phyloP scores from a whole-genome alignment of 495 filamentous ascomycete species.

The Hypoxylon lenormandii region DNA sequence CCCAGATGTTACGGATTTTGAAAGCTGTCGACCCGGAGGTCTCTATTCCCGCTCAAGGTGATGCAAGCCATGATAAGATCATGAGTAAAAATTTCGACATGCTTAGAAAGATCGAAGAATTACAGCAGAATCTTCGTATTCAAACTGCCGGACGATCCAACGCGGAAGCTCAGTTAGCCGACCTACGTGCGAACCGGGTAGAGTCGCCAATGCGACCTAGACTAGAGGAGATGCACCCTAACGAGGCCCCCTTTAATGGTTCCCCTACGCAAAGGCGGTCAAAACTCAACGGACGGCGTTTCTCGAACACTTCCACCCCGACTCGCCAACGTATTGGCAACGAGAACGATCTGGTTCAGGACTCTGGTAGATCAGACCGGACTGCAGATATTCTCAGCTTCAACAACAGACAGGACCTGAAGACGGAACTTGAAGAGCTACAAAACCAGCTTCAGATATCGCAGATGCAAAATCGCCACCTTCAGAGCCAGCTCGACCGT shows the following conservation, averaged over 20 bases:
- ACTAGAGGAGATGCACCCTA: slow-evolving; percentile 88
- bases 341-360: slow-evolving; percentile 69
- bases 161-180: slow-evolving; percentile 84
- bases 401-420: slow-evolving; percentile 90
- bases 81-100: slow-evolving; percentile 77
- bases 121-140: slow-evolving; percentile 84
- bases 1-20: slow-evolving; percentile 81
- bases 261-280: slow-evolving; percentile 81
- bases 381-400: slow-evolving; percentile 90
- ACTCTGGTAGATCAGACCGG: slow-evolving; percentile 86
- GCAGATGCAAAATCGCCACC: slow-evolving; percentile 94
- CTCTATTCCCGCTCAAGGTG: slow-evolving; percentile 55
- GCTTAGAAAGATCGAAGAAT: slow-evolving; percentile 87
- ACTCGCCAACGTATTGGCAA: slow-evolving; percentile 73
- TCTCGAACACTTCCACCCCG: slow-evolving; percentile 80
- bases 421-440: slow-evolving; percentile 87
- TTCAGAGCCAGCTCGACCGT: slow-evolving; percentile 86
- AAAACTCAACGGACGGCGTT: slow-evolving; percentile 77
- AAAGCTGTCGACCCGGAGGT: slow-evolving; percentile 87
- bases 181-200: slow-evolving; percentile 78
- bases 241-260: slow-evolving; percentile 78
- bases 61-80: slow-evolving; percentile 63
- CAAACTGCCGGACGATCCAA: slow-evolving; percentile 84
- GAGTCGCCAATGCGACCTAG: slow-evolving; percentile 76
- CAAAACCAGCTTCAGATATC: slow-evolving; percentile 95